Conservation (phyloP, 1,284 basidiomycete species). For the Ceratobasidium papillatum region DNA sequence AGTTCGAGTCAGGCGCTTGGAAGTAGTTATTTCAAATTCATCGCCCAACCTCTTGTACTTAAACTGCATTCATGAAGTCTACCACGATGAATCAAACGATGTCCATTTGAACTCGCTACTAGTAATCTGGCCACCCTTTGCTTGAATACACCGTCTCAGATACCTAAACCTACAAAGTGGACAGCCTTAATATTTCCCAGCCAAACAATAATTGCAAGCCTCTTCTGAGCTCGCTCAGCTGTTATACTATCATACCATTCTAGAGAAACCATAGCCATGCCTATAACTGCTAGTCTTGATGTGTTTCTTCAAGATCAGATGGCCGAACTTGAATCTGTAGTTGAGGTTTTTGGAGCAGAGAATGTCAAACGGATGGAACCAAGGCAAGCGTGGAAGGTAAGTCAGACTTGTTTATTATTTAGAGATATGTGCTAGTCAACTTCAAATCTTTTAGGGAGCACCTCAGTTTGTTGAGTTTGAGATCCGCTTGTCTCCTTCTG, state of each 20-base stretch:
- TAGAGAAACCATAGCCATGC: constrained; percentile 5
- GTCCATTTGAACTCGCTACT: constrained; percentile 19
- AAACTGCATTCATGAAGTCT: constrained; percentile 17
- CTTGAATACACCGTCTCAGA: background rate
- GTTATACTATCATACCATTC: background rate
- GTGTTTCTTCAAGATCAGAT: constrained; percentile 12
- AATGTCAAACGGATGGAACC: constrained; percentile 25
- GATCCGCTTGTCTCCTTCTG: constrained; percentile 14
- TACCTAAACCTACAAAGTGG: background rate
- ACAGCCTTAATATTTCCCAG: background rate
- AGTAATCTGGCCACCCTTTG: background rate
- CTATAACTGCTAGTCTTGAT: background rate
- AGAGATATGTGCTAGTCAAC: background rate
- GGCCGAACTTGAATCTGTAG: constrained; percentile 31
- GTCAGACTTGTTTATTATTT: background rate
- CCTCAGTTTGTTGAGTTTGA: constrained; percentile 36
- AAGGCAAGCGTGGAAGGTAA: constrained; percentile 38
- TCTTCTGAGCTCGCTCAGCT: background rate
- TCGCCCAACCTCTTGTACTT: background rate
- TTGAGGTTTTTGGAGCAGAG: constrained; percentile 36
- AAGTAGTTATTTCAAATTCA: constrained; percentile 18
- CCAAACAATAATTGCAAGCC: background rate
- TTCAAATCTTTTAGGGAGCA: constrained; percentile 1
- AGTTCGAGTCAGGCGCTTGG: constrained; percentile 32
- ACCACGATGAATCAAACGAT: background rate